Percentiles rank a stretch among this genome's conserved stretches.
phyloP scores from a whole-genome alignment of 192 early-diverging fungal genomes.

The Podila clonocystis region DNA sequence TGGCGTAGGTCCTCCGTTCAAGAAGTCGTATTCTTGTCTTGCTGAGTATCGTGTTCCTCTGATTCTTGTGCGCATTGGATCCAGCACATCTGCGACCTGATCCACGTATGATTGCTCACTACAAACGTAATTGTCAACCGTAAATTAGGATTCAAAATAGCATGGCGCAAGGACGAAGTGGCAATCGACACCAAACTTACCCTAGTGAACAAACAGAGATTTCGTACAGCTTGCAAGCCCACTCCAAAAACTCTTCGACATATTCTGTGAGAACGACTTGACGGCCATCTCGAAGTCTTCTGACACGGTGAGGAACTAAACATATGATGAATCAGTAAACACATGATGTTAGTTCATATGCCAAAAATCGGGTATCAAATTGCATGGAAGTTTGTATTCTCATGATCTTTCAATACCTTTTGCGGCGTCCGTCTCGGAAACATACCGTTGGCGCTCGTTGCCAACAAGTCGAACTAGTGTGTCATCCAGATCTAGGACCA shows the following conservation, averaged over 20 bases:
- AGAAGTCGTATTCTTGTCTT: conserved; percentile 72
- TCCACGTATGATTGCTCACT: conserved; percentile 83
- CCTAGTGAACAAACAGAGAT: conserved; percentile 81
- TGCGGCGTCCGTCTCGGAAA: conserved; percentile 58
- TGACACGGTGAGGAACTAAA: conserved; percentile 69
- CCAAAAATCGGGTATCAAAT: too few species aligned
- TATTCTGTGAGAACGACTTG: conserved; percentile 71
- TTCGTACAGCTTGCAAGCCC: conserved; percentile 73
- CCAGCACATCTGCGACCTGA: conserved; percentile 69
- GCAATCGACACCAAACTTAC: conserved; percentile 25
- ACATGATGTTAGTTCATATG: neutral
- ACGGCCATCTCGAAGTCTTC: conserved; percentile 66
- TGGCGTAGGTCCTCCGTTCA: conserved; percentile 38
- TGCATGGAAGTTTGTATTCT: too few species aligned
- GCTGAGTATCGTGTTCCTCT: conserved; percentile 74
- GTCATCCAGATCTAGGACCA: conserved; percentile 84
- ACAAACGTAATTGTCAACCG: conserved; percentile 10
- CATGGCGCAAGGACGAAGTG: neutral
- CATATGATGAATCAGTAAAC: neutral
- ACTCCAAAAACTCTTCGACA: conserved; percentile 78
- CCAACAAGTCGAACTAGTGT: conserved; percentile 78
- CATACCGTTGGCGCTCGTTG: conserved; percentile 66
- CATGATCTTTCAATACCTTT: conserved; percentile 7
- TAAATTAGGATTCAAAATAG: neutral
- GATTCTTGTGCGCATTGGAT: conserved; percentile 66